Base-by-base conservation (phyloP, 257 asterid species). In the Nicotiana paniculata region DNA sequence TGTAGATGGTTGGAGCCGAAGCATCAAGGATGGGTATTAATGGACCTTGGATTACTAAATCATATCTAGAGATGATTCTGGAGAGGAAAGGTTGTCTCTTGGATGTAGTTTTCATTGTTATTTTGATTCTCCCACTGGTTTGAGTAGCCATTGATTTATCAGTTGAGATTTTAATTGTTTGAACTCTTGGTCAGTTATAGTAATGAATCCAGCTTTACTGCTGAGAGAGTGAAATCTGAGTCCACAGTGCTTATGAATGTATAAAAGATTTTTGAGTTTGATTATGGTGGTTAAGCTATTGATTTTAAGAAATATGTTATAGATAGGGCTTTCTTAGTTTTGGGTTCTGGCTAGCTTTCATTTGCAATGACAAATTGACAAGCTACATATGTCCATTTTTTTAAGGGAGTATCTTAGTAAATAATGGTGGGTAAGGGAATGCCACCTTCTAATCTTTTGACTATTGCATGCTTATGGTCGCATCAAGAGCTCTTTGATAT, bases 11-110 rank as follows among this genome's bases (percentile, higher is more conserved):
- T 86, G 97, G 97, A 86, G 83, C 89, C 81, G 98, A 96, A 90
- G 91, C 97, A 68, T 89, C 97, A 67, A 96, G 97, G 91, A 86
- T 92, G 90, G 98, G 98, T 82, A 74, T 96, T 86, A 87, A 81
- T 78, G 98, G 98, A 81, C 97, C 97, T 24, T 96, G 99, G 99
- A 94, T 96, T 87, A 94, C 98, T 5, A 93, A 94, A 90, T 96
- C 98, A 61, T 96, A 96, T 89, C 97, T 96, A 70, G 99, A 96
- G 92, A 83, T 96, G 99, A 90, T 96, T 89, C 95, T 94, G 59
- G 99, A 94, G 92, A 93, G 92, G 77, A 92, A 86, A 93, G 98
- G 99, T 96, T 68, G 58, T 90, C 78, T 84, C 85, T 88, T 79
- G 55, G 72, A 83, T 55, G 58, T 54, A 75, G 79, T 17, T 39